Evolutionary conservation across 2,329 filamentous ascomycete species (phyloP), one percentile per base, ranked within the genome.

Genomic region (Ustilaginoidea virens): DNA sequence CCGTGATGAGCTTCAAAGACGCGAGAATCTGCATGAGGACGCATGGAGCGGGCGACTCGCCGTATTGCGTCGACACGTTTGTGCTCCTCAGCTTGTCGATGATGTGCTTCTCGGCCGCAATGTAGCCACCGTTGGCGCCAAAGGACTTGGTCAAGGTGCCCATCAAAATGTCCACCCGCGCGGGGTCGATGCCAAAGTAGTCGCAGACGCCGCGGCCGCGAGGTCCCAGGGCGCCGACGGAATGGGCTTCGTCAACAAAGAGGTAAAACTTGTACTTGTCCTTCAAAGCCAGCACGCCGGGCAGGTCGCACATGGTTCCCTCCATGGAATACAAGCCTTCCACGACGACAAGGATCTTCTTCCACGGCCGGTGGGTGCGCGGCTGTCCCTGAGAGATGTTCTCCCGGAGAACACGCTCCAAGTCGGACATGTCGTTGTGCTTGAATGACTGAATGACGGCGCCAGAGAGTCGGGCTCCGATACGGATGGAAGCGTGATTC

Each of bases 251-350:
- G 45, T 98, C 90, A 35, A 98, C 68, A 47, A 92, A 98, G 3
- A 98, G 70, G 48, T 83, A 71, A 60, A 93, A 98, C 63, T 93
- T 96, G 73, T 98, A 98, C 55, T 81, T 85, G 51, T 77, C 77
- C 70, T 93, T 94, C 39, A 98, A 66, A 28, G 66, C 69, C 33
- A 98, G 59, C 28, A 98, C 63, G 36, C 82, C 82, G 2, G 90
- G 90, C n/a, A 98, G 69, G 51, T 98, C 90, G 56, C 82, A 90
- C 81, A 98, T 92, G 40, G 86, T 94, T 27, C 90, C 90, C 60
- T 98, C 90, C 90, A 98, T 98, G 1, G 87, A 96, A 65, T 98
- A 98, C 13, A 98, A 69, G 42, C 90, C 90, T 53, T 98, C 90
- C 21, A 98, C 82, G 21, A 87, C 86, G 25, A 98, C 81, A 29